phyloP scores from a whole-genome alignment of 2,329 filamentous ascomycete species.

The Botrytis squamosa region DNA sequence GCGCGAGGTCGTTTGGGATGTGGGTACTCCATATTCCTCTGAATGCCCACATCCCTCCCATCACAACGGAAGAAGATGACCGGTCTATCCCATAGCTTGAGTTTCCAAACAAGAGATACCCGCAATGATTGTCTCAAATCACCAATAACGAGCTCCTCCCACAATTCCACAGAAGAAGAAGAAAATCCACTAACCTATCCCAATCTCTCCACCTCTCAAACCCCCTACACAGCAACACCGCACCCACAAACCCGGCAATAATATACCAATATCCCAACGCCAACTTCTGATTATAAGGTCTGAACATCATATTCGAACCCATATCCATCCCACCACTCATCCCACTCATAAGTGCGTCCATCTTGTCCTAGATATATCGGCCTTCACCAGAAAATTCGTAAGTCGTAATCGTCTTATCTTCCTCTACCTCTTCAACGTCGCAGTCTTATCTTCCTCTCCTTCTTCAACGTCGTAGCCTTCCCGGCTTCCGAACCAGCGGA shows the following conservation, averaged over 20 bases:
- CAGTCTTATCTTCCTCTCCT: neutral
- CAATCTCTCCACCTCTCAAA: conserved; percentile 31
- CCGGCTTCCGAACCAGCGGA: neutral
- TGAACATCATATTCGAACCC: conserved; percentile 43
- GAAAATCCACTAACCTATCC: conserved; percentile 27
- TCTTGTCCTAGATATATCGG: neutral
- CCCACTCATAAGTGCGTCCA: conserved; percentile 24
- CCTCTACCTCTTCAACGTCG: neutral
- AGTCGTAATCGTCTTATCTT: neutral
- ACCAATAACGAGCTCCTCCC: neutral
- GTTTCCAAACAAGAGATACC: neutral
- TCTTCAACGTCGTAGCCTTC: neutral
- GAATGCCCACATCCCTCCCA: neutral
- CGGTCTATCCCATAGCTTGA: neutral
- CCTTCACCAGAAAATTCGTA: neutral
- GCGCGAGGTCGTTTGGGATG: neutral
- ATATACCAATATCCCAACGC: conserved; percentile 61
- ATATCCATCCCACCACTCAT: conserved; percentile 31
- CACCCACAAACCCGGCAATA: conserved; percentile 46
- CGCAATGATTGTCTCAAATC: neutral
- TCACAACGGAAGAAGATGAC: neutral
- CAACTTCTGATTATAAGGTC: conserved; percentile 49
- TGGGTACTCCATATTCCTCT: neutral
- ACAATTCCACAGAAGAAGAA: neutral
- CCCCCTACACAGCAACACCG: conserved; percentile 26